Evolutionary conservation across 75 land plant genomes (phyloP), one percentile per base, ranked within the genome.

Genomic region (Pseudotsuga menziesii): DNA sequence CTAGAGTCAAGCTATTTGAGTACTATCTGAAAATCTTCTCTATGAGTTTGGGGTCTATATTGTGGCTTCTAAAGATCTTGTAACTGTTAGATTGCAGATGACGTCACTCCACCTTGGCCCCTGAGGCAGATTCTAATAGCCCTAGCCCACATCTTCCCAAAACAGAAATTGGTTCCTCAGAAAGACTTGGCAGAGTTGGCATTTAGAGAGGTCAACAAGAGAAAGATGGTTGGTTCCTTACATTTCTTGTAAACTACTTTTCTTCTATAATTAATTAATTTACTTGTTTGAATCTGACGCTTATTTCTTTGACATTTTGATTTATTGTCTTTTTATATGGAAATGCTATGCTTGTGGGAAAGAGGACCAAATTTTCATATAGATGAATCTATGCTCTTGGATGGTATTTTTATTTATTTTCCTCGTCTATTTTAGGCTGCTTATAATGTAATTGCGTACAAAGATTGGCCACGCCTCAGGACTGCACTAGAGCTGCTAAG

Each of bases 121-220:
- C 41, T 96, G 57, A 75, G 78, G 55, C 84, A 89, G 80, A 56
- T 92, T 41, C 82, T 96, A 66, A 87, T 86, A 58, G 78, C 80
- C 12, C 25, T 94, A 16, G 86, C 93, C 35, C 84, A 88, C 29
- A 12, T 96, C 56, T 81, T 94, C 73, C 99, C 99, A 12, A 87
- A 80, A 80, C 52, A 27, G n/a, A 96, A 96, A 81, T 80, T 96
- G 48, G 90, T 92, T 32, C 98, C 99, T 17, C 84, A 84, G 54
- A 89, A 87, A 76, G 91, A 96, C 88, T 82, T 94, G 56, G 98
- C 98, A 59, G 93, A 89, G 60, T 36, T 89, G 76, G 98, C 95
- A 54, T 96, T 96, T 83, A 83, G 81, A 78, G 98, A 95, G 2
- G 1, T 72, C 35, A 87, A 86, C 74, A 94, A 96, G 73, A 82